phyloP scores from a whole-genome alignment of 2,329 filamentous ascomycete species.

The Mollisia scopiformis region DNA sequence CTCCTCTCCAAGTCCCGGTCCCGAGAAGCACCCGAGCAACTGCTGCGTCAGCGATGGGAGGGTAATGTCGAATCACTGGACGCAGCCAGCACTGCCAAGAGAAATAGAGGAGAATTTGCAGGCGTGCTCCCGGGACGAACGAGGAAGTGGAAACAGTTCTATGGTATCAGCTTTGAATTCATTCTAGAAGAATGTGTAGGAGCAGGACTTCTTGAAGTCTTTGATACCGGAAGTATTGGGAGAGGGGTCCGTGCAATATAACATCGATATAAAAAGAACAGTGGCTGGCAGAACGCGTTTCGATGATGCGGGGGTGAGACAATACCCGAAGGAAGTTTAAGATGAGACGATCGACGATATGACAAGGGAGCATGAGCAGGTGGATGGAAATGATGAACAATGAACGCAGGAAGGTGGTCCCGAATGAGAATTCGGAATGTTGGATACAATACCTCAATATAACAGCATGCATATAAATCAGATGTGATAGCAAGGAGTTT shows the following conservation, averaged over 20 bases:
- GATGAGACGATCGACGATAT: not conserved
- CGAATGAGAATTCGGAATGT: not conserved
- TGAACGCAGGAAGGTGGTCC: not conserved
- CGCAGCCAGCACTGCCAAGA: conserved; percentile 49
- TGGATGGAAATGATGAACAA: not conserved
- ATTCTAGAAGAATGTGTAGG: conserved; percentile 72
- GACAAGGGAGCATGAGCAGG: not conserved
- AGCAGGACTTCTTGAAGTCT: conserved; percentile 71
- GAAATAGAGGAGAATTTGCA: conserved; percentile 55
- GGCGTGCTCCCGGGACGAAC: conserved; percentile 64
- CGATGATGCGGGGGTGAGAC: conserved; percentile 3
- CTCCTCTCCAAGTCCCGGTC: conserved; percentile 62
- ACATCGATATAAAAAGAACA: conserved; percentile 10
- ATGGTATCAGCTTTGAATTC: conserved; percentile 73
- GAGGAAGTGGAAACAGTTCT: conserved; percentile 71
- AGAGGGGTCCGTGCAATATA: conserved; percentile 56
- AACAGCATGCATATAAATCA: not conserved
- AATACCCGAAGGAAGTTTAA: not conserved
- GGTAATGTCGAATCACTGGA: conserved; percentile 59
- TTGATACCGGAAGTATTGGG: conserved; percentile 76
- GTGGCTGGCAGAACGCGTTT: not conserved
- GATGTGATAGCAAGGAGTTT: not conserved
- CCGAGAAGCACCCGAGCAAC: conserved; percentile 63
- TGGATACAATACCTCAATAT: not conserved
- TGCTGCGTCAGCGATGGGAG: conserved; percentile 71